phyloP scores from a whole-genome alignment of 768 basidiomycete genomes.

The Trametes elegans region DNA sequence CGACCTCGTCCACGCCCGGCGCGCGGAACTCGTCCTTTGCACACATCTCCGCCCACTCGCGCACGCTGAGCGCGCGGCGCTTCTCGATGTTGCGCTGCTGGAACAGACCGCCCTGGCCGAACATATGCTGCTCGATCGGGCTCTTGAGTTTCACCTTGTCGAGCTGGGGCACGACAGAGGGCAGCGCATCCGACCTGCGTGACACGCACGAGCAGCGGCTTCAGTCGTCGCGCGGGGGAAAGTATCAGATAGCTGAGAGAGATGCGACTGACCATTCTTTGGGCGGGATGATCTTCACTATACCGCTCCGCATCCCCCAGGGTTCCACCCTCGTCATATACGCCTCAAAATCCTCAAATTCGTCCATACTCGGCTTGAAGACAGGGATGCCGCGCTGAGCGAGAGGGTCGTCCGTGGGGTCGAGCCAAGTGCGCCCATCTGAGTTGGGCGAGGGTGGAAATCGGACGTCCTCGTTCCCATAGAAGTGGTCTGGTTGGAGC shows the following conservation, averaged over 20 bases:
- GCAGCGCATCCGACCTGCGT: slow-evolving; percentile 67
- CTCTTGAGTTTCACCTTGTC: slow-evolving; percentile 73
- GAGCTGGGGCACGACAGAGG: slow-evolving; percentile 69
- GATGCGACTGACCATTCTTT: slow-evolving; percentile 73
- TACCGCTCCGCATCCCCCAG: slow-evolving; percentile 90
- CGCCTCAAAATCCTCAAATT: slow-evolving; percentile 88
- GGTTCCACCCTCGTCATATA: slow-evolving; percentile 85
- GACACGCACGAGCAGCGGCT: slow-evolving; percentile 18
- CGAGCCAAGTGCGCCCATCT: slow-evolving; percentile 62
- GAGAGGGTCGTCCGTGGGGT: slow-evolving; percentile 76
- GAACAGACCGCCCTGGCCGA: slow-evolving; percentile 83
- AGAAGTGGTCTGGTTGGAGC: slow-evolving; percentile 84
- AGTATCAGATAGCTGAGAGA: slow-evolving; percentile 17
- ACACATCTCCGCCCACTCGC: slow-evolving; percentile 85
- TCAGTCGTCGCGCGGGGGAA: slow-evolving; percentile 11
- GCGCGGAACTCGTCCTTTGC: slow-evolving; percentile 67
- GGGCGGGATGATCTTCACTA: slow-evolving; percentile 95
- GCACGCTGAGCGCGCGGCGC: slow-evolving; percentile 75
- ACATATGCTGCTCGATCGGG: slow-evolving; percentile 93
- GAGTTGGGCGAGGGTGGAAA: slow-evolving; percentile 62
- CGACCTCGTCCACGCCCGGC: slow-evolving; percentile 70
- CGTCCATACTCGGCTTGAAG: slow-evolving; percentile 90
- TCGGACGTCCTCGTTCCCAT: slow-evolving; percentile 47
- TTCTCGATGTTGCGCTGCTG: slow-evolving; percentile 91
- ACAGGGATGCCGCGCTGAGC: slow-evolving; percentile 93